These are phyloP conservation scores for Fragaria nilgerrensis DNA, from an alignment of 306 rosid genomes.

Conservation along the genomic window DNA sequence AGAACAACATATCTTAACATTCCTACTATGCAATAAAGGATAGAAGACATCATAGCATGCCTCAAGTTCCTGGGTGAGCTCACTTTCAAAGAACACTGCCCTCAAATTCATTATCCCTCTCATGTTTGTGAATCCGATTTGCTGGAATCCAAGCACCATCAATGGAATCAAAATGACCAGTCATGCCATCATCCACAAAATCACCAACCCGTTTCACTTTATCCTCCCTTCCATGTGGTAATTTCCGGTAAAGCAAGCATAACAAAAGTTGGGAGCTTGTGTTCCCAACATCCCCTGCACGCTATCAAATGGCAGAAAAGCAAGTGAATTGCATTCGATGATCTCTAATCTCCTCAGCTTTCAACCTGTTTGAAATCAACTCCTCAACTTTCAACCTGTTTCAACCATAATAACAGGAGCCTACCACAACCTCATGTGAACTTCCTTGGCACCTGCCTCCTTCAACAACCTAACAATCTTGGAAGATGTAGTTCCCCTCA, in stretches of 20 bases:
- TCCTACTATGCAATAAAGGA: no score
- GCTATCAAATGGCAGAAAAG: constrained; percentile 74
- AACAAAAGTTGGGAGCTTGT: constrained; percentile 61
- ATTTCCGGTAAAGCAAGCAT: constrained; percentile 94
- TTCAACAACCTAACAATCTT: constrained; percentile 86
- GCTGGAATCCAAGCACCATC: constrained; percentile 89
- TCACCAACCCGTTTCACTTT: constrained; percentile 93
- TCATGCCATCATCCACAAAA: constrained; percentile 87
- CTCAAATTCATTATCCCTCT: constrained; percentile 5
- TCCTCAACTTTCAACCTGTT: constrained; percentile 52
- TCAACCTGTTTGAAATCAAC: constrained; percentile 87
- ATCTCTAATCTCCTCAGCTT: constrained; percentile 72
- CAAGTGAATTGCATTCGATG: constrained; percentile 88
- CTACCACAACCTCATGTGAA: constrained; percentile 94
- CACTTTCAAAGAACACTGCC: background rate
- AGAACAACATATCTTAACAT: no score
- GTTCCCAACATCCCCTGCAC: constrained; percentile 49
- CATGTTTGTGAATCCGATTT: constrained; percentile 23
- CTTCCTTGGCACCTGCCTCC: constrained; percentile 95
- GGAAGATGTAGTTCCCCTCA: constrained; percentile 89
- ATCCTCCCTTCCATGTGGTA: constrained; percentile 83
- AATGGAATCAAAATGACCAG: constrained; percentile 73
- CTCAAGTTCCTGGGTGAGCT: no score
- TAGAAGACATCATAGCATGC: no score
- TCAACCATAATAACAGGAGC: constrained; percentile 77